phyloP scores from a whole-genome alignment of 2,329 filamentous ascomycete species.

The Biscogniauxia marginata region DNA sequence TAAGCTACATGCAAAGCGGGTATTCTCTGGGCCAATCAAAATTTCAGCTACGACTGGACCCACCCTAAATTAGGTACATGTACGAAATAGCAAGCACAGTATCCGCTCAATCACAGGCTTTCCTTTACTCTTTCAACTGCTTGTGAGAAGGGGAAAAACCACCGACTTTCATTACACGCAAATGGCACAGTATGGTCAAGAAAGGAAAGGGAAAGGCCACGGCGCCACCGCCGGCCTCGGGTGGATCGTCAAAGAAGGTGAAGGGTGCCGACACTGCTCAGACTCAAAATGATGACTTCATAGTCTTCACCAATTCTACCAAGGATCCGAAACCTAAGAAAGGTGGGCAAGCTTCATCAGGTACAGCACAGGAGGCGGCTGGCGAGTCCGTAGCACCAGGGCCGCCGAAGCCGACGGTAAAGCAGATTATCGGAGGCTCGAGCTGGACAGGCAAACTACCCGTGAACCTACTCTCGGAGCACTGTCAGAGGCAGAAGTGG shows the following conservation, averaged over 20 bases:
- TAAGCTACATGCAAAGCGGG: not conserved
- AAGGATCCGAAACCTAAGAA: constrained; percentile 50
- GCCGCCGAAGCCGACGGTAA: constrained; percentile 61
- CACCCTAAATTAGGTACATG: too few relatives aligned
- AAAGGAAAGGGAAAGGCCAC: constrained; percentile 53
- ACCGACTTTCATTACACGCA: too few relatives aligned
- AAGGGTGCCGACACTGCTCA: constrained; percentile 32
- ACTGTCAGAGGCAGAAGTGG: constrained; percentile 96
- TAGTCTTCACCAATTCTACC: constrained; percentile 57
- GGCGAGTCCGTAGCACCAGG: constrained; percentile 37
- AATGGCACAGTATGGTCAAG: constrained; percentile 45
- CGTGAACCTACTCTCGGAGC: constrained; percentile 88
- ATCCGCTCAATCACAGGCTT: not conserved
- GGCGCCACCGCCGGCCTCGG: constrained; percentile 33
- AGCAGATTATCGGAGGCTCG: constrained; percentile 86
- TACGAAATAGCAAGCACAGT: too few relatives aligned
- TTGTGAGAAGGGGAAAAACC: not conserved
- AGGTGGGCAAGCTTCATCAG: constrained; percentile 27
- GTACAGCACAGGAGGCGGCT: constrained; percentile 21
- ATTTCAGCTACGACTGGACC: not conserved
- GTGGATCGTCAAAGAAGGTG: constrained; percentile 33
- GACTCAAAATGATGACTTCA: constrained; percentile 48
- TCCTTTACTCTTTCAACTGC: not conserved
- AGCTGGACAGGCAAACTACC: constrained; percentile 98
- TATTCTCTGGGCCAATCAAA: not conserved